Conservation (phyloP, 148 eudicot genomes). For the Rhododendron vialii region DNA sequence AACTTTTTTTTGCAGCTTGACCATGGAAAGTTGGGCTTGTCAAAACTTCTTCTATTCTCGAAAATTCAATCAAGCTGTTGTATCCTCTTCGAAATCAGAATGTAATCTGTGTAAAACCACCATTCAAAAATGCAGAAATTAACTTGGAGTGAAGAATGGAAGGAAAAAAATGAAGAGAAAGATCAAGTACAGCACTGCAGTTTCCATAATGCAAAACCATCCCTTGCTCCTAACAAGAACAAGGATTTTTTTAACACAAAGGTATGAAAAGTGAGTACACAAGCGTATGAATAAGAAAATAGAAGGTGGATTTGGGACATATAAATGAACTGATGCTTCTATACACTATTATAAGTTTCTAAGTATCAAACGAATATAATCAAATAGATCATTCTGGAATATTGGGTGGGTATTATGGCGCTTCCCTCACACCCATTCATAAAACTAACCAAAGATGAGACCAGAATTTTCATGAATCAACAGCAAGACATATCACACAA, state of each 20-base stretch:
- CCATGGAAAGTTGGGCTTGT: background rate
- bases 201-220: background rate
- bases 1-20: conserved; percentile 1
- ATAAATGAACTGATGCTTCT: background rate
- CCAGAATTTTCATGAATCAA: background rate
- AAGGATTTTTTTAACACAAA: background rate
- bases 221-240: background rate
- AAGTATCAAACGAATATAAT: background rate
- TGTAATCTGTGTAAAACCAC: conserved; percentile 38
- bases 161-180: background rate
- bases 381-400: background rate
- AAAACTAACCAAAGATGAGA: background rate
- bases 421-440: background rate
- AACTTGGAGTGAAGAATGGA: background rate
- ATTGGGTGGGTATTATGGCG: background rate
- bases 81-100: conserved; percentile 27
- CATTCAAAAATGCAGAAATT: background rate
- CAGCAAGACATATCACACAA: background rate
- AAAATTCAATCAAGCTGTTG: conserved; percentile 28
- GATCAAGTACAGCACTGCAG: background rate
- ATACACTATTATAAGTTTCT: background rate
- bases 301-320: background rate
- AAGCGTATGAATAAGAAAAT: background rate
- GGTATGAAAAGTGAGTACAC: background rate
- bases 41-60: conserved; percentile 16